Evolutionary conservation across 768 basidiomycete species (phyloP), one percentile per base, ranked within the genome.

Genomic region (Daedaleopsis sinensis): DNA sequence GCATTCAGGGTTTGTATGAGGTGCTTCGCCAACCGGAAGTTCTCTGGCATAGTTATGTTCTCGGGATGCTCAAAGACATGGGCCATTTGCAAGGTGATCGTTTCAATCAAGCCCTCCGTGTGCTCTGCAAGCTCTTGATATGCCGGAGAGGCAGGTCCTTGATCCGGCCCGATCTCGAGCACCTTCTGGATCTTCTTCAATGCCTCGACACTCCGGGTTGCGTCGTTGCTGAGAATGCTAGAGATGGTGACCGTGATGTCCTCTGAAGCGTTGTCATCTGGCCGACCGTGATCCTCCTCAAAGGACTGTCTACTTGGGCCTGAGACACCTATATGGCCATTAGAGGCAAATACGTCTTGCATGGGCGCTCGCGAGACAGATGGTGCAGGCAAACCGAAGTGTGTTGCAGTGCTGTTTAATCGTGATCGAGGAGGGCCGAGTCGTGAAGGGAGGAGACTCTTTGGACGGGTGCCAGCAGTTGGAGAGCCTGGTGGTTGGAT

Each of bases 1-100:
- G 91, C 91, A 68, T 96, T 95, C 32, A 98, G 84, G 0, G 96
- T 96, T 74, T 98, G 96, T 64, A 98, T 96, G 55, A 98, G 84
- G 74, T 98, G 97, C 75, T 99, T 99, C 50, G 96, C 94, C 10
- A 99, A 80, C 43, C 97, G 85, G 77, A 97, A 95, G 68, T 94
- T 93, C 64, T 91, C 88, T 18, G 89, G 87, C 15, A 84, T 77
- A 23, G 86, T 74, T 42, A 96, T 77, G 55, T 92, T 87, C 32
- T 90, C 86, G 1, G 88, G 88, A 50, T 85, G 84, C 54, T 94
- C 92, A 71, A 98, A 98, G 19, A 94, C 87, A 72, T 94, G 91
- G 11, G 91, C 84, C 92, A 96, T 93, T 70, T 96, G 91, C 24
- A 92, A 80, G 3, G 92, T 91, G 68, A 99, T 89, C 1, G 93